phyloP scores from a whole-genome alignment of 345 rosid genomes.

The Eucalyptus cloeziana region DNA sequence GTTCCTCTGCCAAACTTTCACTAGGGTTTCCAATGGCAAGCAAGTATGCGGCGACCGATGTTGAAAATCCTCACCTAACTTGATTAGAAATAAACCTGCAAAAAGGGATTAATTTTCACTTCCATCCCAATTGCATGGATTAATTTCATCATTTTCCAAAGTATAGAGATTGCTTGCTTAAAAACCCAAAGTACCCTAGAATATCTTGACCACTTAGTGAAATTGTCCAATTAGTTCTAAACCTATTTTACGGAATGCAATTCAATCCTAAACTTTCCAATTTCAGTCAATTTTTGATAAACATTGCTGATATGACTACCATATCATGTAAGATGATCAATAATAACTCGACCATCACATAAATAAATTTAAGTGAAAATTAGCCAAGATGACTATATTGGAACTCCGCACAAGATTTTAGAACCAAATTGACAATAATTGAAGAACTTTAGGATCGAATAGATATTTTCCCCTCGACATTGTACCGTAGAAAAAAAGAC shows the following conservation, averaged over 20 bases:
- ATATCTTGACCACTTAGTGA: background rate
- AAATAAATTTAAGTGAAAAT: background rate
- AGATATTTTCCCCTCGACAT: background rate
- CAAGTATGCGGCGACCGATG: background rate
- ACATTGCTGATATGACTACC: accelerated
- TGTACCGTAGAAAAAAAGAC: background rate
- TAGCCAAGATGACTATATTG: background rate
- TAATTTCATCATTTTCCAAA: background rate
- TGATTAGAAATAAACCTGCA: background rate
- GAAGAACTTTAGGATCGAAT: background rate
- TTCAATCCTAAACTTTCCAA: accelerated
- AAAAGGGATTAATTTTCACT: background rate
- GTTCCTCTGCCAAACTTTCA: background rate
- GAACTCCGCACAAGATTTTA: accelerated
- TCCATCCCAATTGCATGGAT: background rate
- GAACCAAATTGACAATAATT: background rate
- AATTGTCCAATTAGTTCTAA: background rate
- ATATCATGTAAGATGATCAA: accelerated
- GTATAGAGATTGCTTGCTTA: background rate
- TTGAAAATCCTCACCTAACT: background rate
- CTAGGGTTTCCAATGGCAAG: background rate
- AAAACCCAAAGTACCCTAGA: background rate
- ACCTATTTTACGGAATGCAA: accelerated
- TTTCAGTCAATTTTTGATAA: accelerated
- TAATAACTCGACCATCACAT: background rate